A percentile compares a stretch with the other conserved stretches of the same genome.
Conservation (phyloP, 495 filamentous ascomycete genomes). For the Viridothelium virens region DNA sequence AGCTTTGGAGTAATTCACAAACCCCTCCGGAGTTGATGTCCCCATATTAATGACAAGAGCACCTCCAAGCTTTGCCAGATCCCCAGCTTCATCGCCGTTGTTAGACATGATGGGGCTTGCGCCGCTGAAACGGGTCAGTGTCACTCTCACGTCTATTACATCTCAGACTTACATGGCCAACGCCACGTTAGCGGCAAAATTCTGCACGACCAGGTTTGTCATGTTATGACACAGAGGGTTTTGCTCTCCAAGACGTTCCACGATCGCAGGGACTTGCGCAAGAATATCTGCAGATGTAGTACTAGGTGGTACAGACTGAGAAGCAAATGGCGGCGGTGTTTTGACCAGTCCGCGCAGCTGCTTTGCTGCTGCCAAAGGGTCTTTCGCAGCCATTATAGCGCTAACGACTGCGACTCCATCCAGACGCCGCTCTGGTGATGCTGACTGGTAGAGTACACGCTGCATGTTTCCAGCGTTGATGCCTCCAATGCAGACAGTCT, state of each 20-base stretch:
- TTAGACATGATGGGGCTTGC: conserved; percentile 92
- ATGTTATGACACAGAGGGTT: conserved; percentile 89
- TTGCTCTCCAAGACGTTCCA: conserved; percentile 49
- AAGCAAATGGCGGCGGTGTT: conserved; percentile 43
- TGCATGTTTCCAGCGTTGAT: conserved; percentile 74
- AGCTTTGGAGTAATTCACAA: conserved; percentile 58
- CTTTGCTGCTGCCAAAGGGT: conserved; percentile 53
- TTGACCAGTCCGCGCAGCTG: conserved; percentile 47
- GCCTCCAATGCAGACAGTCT: conserved; percentile 76
- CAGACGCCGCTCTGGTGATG: conserved; percentile 44
- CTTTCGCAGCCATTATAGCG: conserved; percentile 67
- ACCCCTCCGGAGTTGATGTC: conserved; percentile 64
- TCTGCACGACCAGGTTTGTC: conserved; percentile 90
- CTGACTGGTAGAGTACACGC: conserved; percentile 60
- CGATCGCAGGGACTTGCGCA: conserved; percentile 45
- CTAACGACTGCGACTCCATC: conserved; percentile 85
- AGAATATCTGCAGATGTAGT: conserved; percentile 36
- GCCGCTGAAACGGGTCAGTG: conserved; percentile 42
- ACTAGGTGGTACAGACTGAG: conserved; percentile 11
- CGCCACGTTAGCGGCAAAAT: conserved; percentile 85
- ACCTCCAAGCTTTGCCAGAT: conserved; percentile 58
- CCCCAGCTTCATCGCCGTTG: conserved; percentile 71
- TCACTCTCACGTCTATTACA: neutral
- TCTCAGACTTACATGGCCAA: conserved; percentile 51
- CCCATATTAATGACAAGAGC: conserved; percentile 93